Evolutionary conservation across 306 rosid genomes (phyloP).

Genomic region (Argentina anserina): DNA sequence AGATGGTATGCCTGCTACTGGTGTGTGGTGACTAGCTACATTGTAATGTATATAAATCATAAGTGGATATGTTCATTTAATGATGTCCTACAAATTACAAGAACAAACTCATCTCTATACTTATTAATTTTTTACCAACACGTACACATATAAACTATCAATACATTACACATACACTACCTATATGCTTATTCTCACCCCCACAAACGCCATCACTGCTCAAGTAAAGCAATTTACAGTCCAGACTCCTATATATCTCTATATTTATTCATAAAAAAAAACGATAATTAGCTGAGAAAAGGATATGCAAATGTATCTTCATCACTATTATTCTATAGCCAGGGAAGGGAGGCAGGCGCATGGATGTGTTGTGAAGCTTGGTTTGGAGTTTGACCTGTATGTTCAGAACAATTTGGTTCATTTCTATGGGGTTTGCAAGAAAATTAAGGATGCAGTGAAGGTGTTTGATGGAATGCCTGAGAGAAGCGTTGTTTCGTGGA

Average conservation of each 20-base stretch:
- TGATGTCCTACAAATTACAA: not conserved
- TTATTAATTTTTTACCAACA: too few relatives aligned
- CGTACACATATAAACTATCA: too few relatives aligned
- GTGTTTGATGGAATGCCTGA: conserved; percentile 72
- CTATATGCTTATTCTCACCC: not conserved
- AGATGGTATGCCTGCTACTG: not conserved
- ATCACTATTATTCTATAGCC: too few relatives aligned
- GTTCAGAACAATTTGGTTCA: conserved; percentile 59
- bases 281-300: not conserved
- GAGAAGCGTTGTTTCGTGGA: conserved; percentile 79
- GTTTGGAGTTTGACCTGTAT: conserved; percentile 66
- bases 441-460: conserved; percentile 35
- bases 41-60: not conserved
- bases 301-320: not conserved
- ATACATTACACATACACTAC: too few relatives aligned
- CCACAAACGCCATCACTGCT: not conserved
- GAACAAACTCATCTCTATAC: not conserved
- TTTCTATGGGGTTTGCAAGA: conserved; percentile 69
- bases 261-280: not conserved
- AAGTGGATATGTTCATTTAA: not conserved
- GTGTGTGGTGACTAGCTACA: not conserved
- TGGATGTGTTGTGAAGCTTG: conserved; percentile 50
- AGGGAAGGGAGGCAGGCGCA: conserved; percentile 75
- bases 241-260: too few relatives aligned
- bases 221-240: not conserved